phyloP scores from a whole-genome alignment of 768 basidiomycete species.

The Phlebiopsis gigantea region DNA sequence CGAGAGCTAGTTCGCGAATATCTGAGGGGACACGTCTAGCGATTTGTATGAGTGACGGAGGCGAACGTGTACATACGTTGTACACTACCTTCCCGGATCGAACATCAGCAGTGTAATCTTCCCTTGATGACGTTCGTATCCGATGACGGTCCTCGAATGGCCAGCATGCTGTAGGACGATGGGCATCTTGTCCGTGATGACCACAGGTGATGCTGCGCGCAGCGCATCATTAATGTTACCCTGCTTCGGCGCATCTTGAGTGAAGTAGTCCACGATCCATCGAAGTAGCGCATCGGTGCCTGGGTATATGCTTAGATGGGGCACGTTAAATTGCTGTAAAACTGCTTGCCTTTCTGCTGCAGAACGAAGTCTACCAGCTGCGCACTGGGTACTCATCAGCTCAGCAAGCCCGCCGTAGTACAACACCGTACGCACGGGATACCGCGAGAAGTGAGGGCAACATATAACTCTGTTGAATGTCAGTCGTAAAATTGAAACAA shows the following conservation, averaged over 20 bases:
- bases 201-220: slow-evolving; percentile 44
- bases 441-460: slow-evolving; percentile 71
- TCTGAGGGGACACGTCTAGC: slow-evolving; percentile 18
- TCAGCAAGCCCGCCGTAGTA: too few species aligned
- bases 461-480: slow-evolving; percentile 56
- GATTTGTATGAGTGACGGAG: neutral
- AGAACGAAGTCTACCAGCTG: slow-evolving; percentile 64
- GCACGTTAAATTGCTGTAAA: neutral
- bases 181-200: slow-evolving; percentile 64
- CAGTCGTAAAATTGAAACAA: neutral
- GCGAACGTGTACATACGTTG: too few species aligned
- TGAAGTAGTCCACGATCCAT: slow-evolving; percentile 79
- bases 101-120: slow-evolving; percentile 64
- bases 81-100: slow-evolving; percentile 64
- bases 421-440: slow-evolving; percentile 80
- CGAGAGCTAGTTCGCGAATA: slow-evolving; percentile 10
- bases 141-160: slow-evolving; percentile 85
- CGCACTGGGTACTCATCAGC: slow-evolving; percentile 46
- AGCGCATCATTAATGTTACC: slow-evolving; percentile 48
- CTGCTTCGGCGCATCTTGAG: slow-evolving; percentile 21
- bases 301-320: neutral
- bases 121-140: slow-evolving; percentile 66
- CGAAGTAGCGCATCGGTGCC: slow-evolving; percentile 38
- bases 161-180: slow-evolving; percentile 78
- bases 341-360: slow-evolving; percentile 37